These are phyloP conservation scores for Colletotrichum sojae DNA, from an alignment of 2,329 filamentous ascomycete genomes.

Conservation along the genomic window DNA sequence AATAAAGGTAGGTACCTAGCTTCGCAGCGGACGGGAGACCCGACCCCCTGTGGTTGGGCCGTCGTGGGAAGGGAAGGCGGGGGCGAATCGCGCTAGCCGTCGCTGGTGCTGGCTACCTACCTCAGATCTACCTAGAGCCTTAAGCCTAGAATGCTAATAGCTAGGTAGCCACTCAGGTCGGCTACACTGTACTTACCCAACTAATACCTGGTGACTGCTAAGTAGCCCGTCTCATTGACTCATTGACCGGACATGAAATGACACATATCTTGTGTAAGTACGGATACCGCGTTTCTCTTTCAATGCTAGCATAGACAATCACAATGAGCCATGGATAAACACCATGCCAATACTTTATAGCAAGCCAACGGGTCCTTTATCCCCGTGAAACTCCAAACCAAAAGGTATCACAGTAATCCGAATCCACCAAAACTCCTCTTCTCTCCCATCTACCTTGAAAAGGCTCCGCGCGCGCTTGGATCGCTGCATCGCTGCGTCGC, in stretches of 20 bases:
- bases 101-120: background rate
- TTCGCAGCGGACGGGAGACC: background rate
- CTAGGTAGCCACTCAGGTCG: no score
- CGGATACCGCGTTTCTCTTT: background rate
- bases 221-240: no score
- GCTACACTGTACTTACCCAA: no score
- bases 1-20: no score
- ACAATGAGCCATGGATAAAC: background rate
- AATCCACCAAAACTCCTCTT: constrained; percentile 34
- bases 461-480: no score
- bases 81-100: constrained; percentile 3
- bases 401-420: constrained; percentile 30
- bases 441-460: constrained; percentile 14
- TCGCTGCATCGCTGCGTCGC: no score
- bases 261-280: background rate
- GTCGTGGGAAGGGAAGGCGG: background rate
- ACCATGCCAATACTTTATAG: background rate
- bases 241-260: no score
- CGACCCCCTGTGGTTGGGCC: constrained; percentile 4
- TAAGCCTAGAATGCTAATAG: no score
- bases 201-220: no score
- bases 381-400: constrained; percentile 29
- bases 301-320: background rate
- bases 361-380: constrained; percentile 1
- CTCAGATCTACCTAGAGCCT: background rate